These are phyloP conservation scores for Pseudonitzschia multiseries DNA, from an alignment of 108 stramenopile genomes.

Conservation along the genomic window DNA sequence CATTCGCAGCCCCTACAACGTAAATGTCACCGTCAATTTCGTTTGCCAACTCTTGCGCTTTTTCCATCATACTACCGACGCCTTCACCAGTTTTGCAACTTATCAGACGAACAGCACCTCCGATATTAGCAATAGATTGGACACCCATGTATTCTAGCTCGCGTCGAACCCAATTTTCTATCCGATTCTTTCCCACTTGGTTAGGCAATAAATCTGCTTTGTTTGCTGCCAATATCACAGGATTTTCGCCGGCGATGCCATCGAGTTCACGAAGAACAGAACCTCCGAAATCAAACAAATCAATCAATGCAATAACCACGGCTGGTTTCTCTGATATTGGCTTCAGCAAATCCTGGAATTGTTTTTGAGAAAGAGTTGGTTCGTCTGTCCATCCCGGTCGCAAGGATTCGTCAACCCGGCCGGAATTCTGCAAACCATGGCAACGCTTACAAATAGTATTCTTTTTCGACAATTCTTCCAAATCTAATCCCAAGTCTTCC, in stretches of 20 bases:
- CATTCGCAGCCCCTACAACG: slow-evolving; percentile 89
- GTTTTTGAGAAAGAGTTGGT: slow-evolving; percentile 75
- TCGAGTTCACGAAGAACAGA: slow-evolving; percentile 86
- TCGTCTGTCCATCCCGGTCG: slow-evolving; percentile 89
- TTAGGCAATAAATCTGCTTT: slow-evolving; percentile 85
- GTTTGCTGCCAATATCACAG: slow-evolving; percentile 88
- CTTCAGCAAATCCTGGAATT: slow-evolving; percentile 71
- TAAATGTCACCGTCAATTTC: slow-evolving; percentile 85
- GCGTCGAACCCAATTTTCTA: slow-evolving; percentile 87
- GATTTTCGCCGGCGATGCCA: slow-evolving; percentile 88
- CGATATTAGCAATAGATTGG: slow-evolving; percentile 80
- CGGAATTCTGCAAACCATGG: slow-evolving; percentile 81
- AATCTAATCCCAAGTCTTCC: slow-evolving; percentile 67
- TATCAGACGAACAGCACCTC: slow-evolving; percentile 81
- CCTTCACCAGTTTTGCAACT: slow-evolving; percentile 88
- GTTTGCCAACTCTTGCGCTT: slow-evolving; percentile 69
- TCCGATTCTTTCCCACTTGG: slow-evolving; percentile 78
- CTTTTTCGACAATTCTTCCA: slow-evolving; percentile 61
- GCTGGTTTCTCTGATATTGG: slow-evolving; percentile 73
- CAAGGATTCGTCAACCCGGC: slow-evolving; percentile 68
- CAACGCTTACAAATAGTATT: slow-evolving; percentile 86
- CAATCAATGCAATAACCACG: slow-evolving; percentile 82
- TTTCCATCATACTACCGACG: slow-evolving; percentile 69
- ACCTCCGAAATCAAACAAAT: slow-evolving; percentile 89
- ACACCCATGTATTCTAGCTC: slow-evolving; percentile 85